Evolutionary conservation across 75 land plant species (phyloP), one percentile per base, ranked within the genome.

Genomic region (Chamaecyparis obtusa): DNA sequence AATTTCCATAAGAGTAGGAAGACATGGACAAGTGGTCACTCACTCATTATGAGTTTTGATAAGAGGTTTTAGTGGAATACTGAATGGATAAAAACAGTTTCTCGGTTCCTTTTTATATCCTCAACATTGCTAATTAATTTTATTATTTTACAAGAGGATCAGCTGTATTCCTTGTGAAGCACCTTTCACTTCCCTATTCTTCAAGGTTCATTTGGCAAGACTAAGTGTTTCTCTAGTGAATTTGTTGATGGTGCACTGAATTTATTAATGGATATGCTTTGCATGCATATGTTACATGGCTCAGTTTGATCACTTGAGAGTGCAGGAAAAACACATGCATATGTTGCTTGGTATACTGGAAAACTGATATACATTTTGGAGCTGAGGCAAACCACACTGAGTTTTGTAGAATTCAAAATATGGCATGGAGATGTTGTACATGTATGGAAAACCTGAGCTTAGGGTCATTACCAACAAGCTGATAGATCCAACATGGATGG

Each of bases 351-450:
- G 41, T 41, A 41, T 41, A 2, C 41, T 41, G 41, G 41, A 41
- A 41, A 41, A 41, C 41, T 41, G 41, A 41, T 41, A 41, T 41
- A 41, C 41, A 41, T 41, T 41, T 41, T 41, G 41, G 41, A 41
- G 41, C 41, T n/a, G 99, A 97, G 90, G 94, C 93, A 37, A 97
- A 95, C 90, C 95, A 96, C 86, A 89, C 95, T 48, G 96, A 97
- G 83, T 94, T 97, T 84, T 92, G 92, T 86, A 90, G 95, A 92
- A 92, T 97, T 44, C 92, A 90, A 83, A 92, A 94, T 89, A 90
- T 95, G 19, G 90, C 91, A 84, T 95, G 84, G 98, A 97, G 48
- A 85, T 97, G 83, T 69, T 96, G 69, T 89, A 86, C 27, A 92
- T 97, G 97, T 71, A 93, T 60, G 86, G 83, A 77, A 93, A 88